Percentiles rank a stretch among this genome's conserved stretches.
These are phyloP conservation scores for Emericellopsis terricola DNA, from an alignment of 495 filamentous ascomycete genomes.

Conservation along the genomic window DNA sequence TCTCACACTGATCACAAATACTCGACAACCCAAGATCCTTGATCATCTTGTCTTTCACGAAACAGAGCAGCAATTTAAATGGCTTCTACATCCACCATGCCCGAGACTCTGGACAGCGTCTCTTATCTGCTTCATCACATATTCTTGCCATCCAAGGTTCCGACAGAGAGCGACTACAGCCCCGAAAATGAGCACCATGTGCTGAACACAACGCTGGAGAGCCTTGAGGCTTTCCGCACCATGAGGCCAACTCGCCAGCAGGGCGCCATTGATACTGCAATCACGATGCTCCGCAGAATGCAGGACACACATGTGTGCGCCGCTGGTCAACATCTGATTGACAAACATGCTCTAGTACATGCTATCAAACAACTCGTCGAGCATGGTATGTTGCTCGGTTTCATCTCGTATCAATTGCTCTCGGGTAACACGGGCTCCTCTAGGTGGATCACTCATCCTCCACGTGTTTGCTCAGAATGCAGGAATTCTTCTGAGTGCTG, in stretches of 20 bases:
- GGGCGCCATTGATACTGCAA: neutral
- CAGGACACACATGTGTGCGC: neutral
- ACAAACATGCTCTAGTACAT: neutral
- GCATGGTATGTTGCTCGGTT: conserved; percentile 3
- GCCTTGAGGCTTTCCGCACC: conserved; percentile 12
- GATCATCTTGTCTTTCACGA: too few species aligned
- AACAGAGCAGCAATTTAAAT: too few species aligned
- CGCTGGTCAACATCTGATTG: neutral
- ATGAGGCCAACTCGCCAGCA: neutral
- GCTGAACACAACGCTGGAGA: conserved; percentile 8
- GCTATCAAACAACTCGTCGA: too few species aligned
- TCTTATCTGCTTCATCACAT: conserved; percentile 40
- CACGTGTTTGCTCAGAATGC: conserved; percentile 43
- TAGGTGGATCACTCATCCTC: conserved; percentile 10
- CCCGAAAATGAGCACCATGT: conserved; percentile 5
- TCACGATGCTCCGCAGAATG: neutral
- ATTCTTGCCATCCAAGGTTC: conserved; percentile 39
- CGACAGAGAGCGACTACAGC: conserved; percentile 27
- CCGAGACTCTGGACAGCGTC: too few species aligned
- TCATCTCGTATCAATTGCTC: neutral
- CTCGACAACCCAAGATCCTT: too few species aligned
- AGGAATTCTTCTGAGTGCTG: conserved; percentile 28
- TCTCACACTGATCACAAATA: too few species aligned
- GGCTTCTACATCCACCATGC: too few species aligned
- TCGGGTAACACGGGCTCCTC: conserved; percentile 1